Percentiles rank a stretch among this genome's conserved stretches.
Evolutionary conservation across 192 early-diverging fungal genomes (phyloP).

Genomic region (Powellomyces hirtus): DNA sequence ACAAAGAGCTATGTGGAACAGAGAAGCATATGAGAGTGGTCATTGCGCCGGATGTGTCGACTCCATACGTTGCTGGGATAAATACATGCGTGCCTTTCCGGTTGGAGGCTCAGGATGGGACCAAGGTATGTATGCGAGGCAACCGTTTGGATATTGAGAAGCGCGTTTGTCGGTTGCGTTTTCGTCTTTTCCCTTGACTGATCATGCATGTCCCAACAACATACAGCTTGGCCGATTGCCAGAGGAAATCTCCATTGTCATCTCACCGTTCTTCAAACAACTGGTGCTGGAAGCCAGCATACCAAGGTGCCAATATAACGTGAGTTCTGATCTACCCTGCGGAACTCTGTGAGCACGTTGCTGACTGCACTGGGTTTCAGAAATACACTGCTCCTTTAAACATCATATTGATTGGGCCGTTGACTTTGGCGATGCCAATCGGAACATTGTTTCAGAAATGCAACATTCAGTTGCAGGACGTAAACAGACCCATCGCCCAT

Average conservation of each 20-base stretch:
- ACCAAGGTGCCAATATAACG: constrained; percentile 19
- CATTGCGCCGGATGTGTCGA: constrained; percentile 9
- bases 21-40: constrained; percentile 17
- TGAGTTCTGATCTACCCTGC: neutral
- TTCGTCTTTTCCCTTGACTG: neutral
- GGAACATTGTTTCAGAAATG: constrained; percentile 14
- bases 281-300: constrained; percentile 23
- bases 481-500: neutral
- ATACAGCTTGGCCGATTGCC: constrained; percentile 21
- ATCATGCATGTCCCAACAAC: neutral
- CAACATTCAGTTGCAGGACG: constrained; percentile 21
- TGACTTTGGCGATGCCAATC: constrained; percentile 1
- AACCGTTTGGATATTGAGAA: too few relatives aligned
- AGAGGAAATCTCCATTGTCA: constrained; percentile 15
- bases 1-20: constrained; percentile 11
- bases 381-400: constrained; percentile 19
- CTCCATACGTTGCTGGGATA: neutral
- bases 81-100: neutral
- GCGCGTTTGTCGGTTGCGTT: neutral
- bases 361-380: neutral
- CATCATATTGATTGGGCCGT: constrained; percentile 25
- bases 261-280: constrained; percentile 6
- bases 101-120: neutral
- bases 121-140: constrained; percentile 3
- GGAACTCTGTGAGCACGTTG: neutral